Evolutionary conservation across 768 basidiomycete species (phyloP).

Genomic region (Suillus placidus): DNA sequence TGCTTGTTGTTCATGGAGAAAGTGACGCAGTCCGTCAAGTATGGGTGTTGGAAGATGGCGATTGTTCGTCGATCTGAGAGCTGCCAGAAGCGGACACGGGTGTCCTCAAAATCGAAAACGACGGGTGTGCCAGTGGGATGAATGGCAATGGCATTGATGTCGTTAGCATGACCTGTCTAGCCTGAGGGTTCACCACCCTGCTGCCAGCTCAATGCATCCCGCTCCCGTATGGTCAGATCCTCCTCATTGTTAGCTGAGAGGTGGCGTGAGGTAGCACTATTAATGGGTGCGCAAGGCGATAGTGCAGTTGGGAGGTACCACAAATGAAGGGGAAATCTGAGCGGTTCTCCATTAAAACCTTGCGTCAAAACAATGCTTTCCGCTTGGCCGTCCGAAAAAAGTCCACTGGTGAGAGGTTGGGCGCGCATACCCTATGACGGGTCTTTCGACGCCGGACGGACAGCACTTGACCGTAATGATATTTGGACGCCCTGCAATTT

Average conservation of each 20-base stretch:
- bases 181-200: no score
- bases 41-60: neutral
- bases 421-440: conserved; percentile 74
- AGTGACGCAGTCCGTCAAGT: neutral
- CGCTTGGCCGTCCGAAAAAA: conserved; percentile 61
- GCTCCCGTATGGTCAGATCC: neutral
- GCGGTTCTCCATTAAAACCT: conserved; percentile 78
- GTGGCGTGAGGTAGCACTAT: conserved; percentile 62
- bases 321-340: conserved; percentile 81
- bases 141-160: neutral
- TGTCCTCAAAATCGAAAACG: neutral
- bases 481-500: conserved; percentile 63
- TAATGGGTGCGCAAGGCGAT: conserved; percentile 60
- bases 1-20: neutral
- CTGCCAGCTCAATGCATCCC: no score
- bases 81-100: neutral
- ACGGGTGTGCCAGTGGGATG: neutral
- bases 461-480: conserved; percentile 72
- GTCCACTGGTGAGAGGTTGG: conserved; percentile 59
- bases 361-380: conserved; percentile 77
- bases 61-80: neutral
- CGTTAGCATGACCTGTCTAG: no score
- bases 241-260: neutral
- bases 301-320: conserved; percentile 77
- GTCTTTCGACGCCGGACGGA: conserved; percentile 66